A percentile compares a stretch with the other conserved stretches of the same genome.
These are phyloP conservation scores for Podospora australis DNA, from an alignment of 495 filamentous ascomycete species.

Conservation along the genomic window DNA sequence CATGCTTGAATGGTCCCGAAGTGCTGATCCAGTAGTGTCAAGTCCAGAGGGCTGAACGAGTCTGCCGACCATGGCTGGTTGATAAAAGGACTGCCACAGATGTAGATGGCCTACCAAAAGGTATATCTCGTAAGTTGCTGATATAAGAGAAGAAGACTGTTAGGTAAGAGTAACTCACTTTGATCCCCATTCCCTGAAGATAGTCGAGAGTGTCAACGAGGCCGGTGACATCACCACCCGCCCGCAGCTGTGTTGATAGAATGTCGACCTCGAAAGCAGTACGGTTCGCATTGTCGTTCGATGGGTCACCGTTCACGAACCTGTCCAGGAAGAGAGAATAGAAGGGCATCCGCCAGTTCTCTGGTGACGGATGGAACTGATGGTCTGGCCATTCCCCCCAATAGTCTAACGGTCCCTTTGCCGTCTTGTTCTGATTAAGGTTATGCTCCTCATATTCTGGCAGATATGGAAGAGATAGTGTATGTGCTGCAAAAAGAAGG, in stretches of 20 bases:
- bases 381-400: constrained; percentile 51
- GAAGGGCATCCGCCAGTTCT: constrained; percentile 63
- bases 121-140: background rate
- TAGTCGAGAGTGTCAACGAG: constrained; percentile 64
- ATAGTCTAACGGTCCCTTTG: constrained; percentile 54
- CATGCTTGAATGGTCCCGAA: constrained; percentile 52
- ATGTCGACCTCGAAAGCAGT: constrained; percentile 65
- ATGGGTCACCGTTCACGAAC: constrained; percentile 64
- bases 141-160: no score
- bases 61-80: constrained; percentile 44
- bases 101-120: constrained; percentile 51
- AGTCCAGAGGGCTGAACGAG: constrained; percentile 41
- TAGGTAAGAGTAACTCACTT: constrained; percentile 13
- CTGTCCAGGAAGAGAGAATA: constrained; percentile 64
- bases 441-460: constrained; percentile 50
- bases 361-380: constrained; percentile 52
- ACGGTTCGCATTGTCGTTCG: constrained; percentile 65
- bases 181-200: constrained; percentile 68
- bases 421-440: constrained; percentile 56
- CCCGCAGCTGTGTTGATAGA: constrained; percentile 59
- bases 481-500: constrained; percentile 6
- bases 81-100: constrained; percentile 52
- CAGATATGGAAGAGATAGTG: constrained; percentile 44
- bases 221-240: constrained; percentile 63
- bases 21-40: constrained; percentile 19